phyloP scores from a whole-genome alignment of 257 asterid genomes.

The Solanum megistacrolobum region DNA sequence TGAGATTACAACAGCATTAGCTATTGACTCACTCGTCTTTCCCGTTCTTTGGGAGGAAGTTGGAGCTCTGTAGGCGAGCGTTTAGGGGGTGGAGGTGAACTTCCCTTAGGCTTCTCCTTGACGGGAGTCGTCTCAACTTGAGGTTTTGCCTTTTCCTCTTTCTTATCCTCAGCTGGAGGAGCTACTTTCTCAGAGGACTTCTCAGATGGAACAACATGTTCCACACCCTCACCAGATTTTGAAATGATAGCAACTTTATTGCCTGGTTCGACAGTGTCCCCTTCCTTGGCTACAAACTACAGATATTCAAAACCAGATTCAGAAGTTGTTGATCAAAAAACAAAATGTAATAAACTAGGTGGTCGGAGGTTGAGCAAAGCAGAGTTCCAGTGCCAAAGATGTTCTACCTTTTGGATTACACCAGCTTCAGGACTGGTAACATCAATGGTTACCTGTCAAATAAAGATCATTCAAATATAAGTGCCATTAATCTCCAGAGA shows the following conservation, averaged over 20 bases:
- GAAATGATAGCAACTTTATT: slow-evolving; percentile 81
- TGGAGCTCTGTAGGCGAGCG: slow-evolving; percentile 74
- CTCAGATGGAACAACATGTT: slow-evolving; percentile 80
- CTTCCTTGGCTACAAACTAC: slow-evolving; percentile 88
- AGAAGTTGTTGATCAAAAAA: background rate
- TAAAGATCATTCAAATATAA: slow-evolving; percentile 4
- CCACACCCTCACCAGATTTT: slow-evolving; percentile 73
- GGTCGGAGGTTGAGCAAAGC: background rate
- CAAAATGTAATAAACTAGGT: background rate
- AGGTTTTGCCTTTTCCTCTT: slow-evolving; percentile 39
- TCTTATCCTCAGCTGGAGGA: slow-evolving; percentile 46
- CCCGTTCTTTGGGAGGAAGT: slow-evolving; percentile 96
- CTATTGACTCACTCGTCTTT: slow-evolving; percentile 61
- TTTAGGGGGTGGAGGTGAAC: slow-evolving; percentile 49
- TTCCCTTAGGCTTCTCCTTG: slow-evolving; percentile 41
- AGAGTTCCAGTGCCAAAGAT: background rate
- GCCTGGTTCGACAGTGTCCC: slow-evolving; percentile 95
- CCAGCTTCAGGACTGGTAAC: slow-evolving; percentile 99
- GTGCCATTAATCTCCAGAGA: background rate
- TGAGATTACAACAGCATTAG: background rate
- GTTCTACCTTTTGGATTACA: slow-evolving; percentile 70
- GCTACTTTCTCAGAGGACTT: slow-evolving; percentile 53
- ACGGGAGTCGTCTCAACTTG: slow-evolving; percentile 45
- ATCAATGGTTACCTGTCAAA: slow-evolving; percentile 84
- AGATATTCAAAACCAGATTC: background rate